Conservation (phyloP, 495 filamentous ascomycete species). For the Clohesyomyces aquaticus region DNA sequence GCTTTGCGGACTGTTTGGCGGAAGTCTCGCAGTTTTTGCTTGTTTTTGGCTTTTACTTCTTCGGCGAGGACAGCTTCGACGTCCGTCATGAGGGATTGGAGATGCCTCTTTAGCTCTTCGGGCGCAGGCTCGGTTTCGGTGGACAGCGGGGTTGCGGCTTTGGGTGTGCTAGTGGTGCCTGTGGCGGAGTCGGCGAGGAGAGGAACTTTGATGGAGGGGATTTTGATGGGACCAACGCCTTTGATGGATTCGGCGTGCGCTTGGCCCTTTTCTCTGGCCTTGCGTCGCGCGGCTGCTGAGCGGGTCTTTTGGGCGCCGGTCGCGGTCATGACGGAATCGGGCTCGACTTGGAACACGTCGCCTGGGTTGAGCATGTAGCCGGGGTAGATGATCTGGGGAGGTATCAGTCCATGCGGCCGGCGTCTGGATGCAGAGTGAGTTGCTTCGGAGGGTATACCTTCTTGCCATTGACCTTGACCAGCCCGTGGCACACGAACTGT, state of each 20-base stretch:
- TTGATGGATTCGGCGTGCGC: slow-evolving; percentile 18
- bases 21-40: slow-evolving; percentile 35
- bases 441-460: slow-evolving; percentile 59
- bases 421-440: background rate
- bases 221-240: slow-evolving; percentile 43
- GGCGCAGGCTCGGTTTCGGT: slow-evolving; percentile 43
- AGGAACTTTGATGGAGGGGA: slow-evolving; percentile 47
- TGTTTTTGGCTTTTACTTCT: slow-evolving; percentile 38
- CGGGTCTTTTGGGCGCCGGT: slow-evolving; percentile 73
- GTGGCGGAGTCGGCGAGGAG: background rate
- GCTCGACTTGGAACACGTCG: slow-evolving; percentile 95
- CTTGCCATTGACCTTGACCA: slow-evolving; percentile 93
- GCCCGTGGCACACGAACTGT: slow-evolving; percentile 90
- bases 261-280: slow-evolving; percentile 13
- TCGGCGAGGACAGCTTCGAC: slow-evolving; percentile 41
- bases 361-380: slow-evolving; percentile 96
- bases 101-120: slow-evolving; percentile 32
- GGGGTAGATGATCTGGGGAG: slow-evolving; percentile 79
- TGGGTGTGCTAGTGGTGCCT: background rate
- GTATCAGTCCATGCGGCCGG: background rate
- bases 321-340: slow-evolving; percentile 81
- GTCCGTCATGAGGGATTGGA: slow-evolving; percentile 30
- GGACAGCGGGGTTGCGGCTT: background rate
- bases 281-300: slow-evolving; percentile 44
- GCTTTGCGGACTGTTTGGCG: slow-evolving; percentile 52